Evolutionary conservation across 1,139 yeast genomes (phyloP), one percentile per base, ranked within the genome.

Genomic region (Kurtzmaniella quercitrusa): DNA sequence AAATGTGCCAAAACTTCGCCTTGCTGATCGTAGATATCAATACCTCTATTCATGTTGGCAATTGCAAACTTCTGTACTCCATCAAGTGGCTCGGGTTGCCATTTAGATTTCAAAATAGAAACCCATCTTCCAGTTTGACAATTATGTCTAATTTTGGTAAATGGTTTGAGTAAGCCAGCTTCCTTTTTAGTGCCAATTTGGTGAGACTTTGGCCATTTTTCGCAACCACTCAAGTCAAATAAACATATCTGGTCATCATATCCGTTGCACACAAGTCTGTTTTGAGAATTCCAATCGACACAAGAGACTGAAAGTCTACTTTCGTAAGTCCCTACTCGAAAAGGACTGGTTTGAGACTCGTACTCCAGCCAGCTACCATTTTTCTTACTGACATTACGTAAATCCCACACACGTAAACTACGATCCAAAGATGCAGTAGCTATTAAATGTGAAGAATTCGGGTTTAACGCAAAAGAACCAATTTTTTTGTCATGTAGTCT

Each of bases 71-170:
- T 89, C 49, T 88, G 87, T 26, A 79, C 71, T 2, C 84, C 82
- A 52, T 88, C 96, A 23, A 61, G 66, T 0, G 95, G 95, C 15
- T 68, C 59, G 2, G 59, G 53, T 46, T 88, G 96, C 94, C 97
- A 93, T 54, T 80, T 76, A 0, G 96, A 81, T 54, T 89, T 88
- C 44, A 93, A 68, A 41, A 93, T 91, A 1, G 96, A 84, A 1
- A 93, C 96, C 98, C 98, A 93, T 48, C 96, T 69, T 0, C 98
- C 98, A 0, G 96, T 85, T 60, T 91, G 96, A 64, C 98, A 93
- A 55, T 91, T 91, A 60, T 93, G 98, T 47, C 77, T 78, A 41
- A 93, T 71, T 9, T 78, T 78, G 22, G 78, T 74, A 32, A 74
- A 59, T 0, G 96, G 94, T 11, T 54, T 57, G 23, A 88, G 54